Evolutionary conservation across 192 early-diverging fungal species (phyloP).

Genomic region (Podila clonocystis): DNA sequence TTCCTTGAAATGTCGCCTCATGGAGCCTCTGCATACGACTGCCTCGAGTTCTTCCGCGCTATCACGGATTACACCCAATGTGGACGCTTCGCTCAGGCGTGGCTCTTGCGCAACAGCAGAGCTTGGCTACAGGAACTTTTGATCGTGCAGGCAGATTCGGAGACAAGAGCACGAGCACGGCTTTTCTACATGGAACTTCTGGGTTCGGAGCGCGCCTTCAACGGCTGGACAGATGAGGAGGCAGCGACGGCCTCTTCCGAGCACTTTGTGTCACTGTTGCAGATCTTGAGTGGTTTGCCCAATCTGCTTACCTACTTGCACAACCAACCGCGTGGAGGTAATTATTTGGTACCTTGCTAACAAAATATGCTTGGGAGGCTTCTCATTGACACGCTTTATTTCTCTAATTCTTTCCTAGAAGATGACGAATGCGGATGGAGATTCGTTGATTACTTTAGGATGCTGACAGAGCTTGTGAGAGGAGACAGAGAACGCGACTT

Average conservation of each 20-base stretch:
- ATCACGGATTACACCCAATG: conserved; percentile 41
- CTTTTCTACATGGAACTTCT: conserved; percentile 44
- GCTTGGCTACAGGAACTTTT: conserved; percentile 40
- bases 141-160: conserved; percentile 20
- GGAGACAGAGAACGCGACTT: conserved; percentile 19
- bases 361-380: neutral
- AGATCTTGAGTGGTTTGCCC: conserved; percentile 21
- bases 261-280: conserved; percentile 27
- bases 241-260: conserved; percentile 6
- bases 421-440: conserved; percentile 29
- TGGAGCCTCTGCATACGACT: conserved; percentile 24
- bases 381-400: neutral
- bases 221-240: conserved; percentile 37
- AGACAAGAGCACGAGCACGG: conserved; percentile 29
- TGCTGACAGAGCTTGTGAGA: conserved; percentile 24
- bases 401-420: conserved; percentile 6
- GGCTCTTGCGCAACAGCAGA: conserved; percentile 19
- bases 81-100: conserved; percentile 29
- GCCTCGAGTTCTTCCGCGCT: conserved; percentile 41
- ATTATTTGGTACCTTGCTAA: neutral
- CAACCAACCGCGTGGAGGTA: conserved; percentile 24
- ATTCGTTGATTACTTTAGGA: conserved; percentile 41
- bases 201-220: conserved; percentile 46
- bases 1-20: conserved; percentile 36
- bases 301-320: conserved; percentile 19